phyloP scores from a whole-genome alignment of 2,329 filamentous ascomycete species.

The Thielaviopsis ethacetica region DNA sequence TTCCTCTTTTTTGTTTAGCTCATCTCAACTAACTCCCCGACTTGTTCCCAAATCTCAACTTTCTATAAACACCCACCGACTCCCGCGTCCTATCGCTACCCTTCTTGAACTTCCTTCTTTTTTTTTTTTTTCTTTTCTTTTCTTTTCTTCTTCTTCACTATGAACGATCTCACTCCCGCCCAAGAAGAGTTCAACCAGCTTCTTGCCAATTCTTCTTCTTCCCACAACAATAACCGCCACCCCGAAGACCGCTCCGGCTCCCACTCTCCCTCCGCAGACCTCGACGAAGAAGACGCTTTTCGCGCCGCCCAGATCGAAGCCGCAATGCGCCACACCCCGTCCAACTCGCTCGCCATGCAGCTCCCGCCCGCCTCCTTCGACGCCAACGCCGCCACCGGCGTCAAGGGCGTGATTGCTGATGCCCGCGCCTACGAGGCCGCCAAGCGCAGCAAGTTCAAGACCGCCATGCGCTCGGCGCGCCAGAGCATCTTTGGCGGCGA shows the following conservation, averaged over 20 bases:
- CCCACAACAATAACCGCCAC: conserved; percentile 25
- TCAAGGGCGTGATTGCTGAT: conserved; percentile 78
- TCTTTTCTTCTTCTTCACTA: conserved; percentile 20
- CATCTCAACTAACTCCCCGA: too few relatives aligned
- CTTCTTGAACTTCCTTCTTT: neutral
- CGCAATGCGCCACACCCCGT: conserved; percentile 47
- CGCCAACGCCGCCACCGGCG: conserved; percentile 56
- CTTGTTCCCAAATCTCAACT: neutral
- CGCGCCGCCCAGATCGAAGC: conserved; percentile 41
- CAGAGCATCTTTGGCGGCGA: conserved; percentile 38
- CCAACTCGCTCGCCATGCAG: conserved; percentile 31
- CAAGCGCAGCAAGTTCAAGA: conserved; percentile 37
- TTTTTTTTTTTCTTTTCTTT: neutral
- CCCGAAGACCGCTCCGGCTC: conserved; percentile 41
- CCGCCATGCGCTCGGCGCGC: conserved; percentile 34
- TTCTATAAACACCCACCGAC: too few relatives aligned
- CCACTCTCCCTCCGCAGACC: conserved; percentile 26
- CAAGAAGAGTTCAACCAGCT: conserved; percentile 52
- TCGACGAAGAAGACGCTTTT: conserved; percentile 39
- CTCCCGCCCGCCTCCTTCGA: conserved; percentile 48
- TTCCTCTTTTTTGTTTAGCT: neutral
- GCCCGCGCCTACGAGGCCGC: conserved; percentile 61
- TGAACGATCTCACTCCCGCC: conserved; percentile 40
- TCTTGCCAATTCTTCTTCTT: conserved; percentile 35
- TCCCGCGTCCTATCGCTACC: too few relatives aligned